A percentile compares a stretch with the other conserved stretches of the same genome.
phyloP scores from a whole-genome alignment of 2,329 filamentous ascomycete genomes.

The Triangularia verruculosa region DNA sequence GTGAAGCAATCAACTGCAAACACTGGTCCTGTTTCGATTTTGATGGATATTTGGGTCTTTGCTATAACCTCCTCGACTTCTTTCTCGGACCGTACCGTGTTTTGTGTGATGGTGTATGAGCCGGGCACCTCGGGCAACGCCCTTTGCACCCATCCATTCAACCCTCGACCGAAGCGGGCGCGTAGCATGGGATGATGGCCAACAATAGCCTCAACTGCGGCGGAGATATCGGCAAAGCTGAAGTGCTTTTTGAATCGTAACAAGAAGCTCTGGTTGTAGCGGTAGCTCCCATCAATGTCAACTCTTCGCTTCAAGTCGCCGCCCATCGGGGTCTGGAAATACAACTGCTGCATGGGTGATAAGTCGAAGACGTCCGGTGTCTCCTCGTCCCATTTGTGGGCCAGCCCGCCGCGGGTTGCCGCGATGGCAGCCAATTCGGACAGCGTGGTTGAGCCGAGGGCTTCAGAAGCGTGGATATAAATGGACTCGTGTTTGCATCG shows the following conservation, averaged over 20 bases:
- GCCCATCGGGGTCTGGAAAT: constrained; percentile 48
- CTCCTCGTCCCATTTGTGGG: constrained; percentile 35
- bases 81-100: constrained; percentile 39
- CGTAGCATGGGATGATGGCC: constrained; percentile 52
- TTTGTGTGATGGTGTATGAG: constrained; percentile 46
- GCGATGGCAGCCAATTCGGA: constrained; percentile 39
- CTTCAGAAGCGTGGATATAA: constrained; percentile 36
- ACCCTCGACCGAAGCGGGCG: constrained; percentile 40
- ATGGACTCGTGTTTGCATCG: constrained; percentile 40
- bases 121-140: constrained; percentile 39
- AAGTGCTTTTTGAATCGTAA: constrained; percentile 43
- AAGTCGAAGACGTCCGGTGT: constrained; percentile 42
- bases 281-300: constrained; percentile 37
- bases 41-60: constrained; percentile 42
- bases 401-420: constrained; percentile 32
- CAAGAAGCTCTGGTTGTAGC: constrained; percentile 51
- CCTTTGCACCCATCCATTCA: constrained; percentile 46
- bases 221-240: constrained; percentile 43
- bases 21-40: constrained; percentile 49
- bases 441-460: constrained; percentile 38
- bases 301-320: constrained; percentile 33
- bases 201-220: constrained; percentile 48
- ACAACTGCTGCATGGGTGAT: constrained; percentile 53
- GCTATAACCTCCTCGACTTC: constrained; percentile 43
- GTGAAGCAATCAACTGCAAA: constrained; percentile 50